phyloP scores from a whole-genome alignment of 345 rosid species.

The Cardamine occulta region DNA sequence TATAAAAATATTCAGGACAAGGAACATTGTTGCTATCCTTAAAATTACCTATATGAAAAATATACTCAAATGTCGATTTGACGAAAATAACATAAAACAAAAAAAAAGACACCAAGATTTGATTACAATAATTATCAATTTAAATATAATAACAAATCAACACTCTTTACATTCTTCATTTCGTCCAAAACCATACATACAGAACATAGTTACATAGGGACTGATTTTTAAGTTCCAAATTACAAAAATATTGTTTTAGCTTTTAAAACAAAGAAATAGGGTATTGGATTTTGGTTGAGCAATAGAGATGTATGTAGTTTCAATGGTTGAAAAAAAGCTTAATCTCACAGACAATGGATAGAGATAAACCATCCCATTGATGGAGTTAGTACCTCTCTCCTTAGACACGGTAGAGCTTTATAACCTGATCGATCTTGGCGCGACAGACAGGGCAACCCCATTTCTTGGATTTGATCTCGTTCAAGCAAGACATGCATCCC shows the following conservation, averaged over 20 bases:
- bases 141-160: slow-evolving; percentile 11
- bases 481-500: slow-evolving; percentile 93
- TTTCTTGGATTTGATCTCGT: slow-evolving; percentile 79
- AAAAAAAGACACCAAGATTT: neutral
- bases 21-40: too few species aligned
- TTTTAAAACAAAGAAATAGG: neutral
- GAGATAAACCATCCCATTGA: neutral
- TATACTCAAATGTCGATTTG: too few species aligned
- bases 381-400: slow-evolving; percentile 20
- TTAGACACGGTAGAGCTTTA: slow-evolving; percentile 78
- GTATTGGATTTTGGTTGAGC: neutral
- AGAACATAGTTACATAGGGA: neutral
- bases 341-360: slow-evolving; percentile 30
- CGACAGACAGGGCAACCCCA: slow-evolving; percentile 98
- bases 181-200: slow-evolving; percentile 26
- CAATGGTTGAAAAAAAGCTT: slow-evolving; percentile 24
- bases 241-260: slow-evolving; percentile 15
- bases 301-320: slow-evolving; percentile 29
- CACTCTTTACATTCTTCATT: slow-evolving; percentile 28
- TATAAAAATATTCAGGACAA: too few species aligned
- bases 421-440: slow-evolving; percentile 75
- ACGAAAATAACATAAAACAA: too few species aligned
- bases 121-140: neutral
- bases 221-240: neutral
- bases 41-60: too few species aligned